These are phyloP conservation scores for Diaporthe sp. DNA, from an alignment of 2,329 filamentous ascomycete genomes.

Conservation along the genomic window DNA sequence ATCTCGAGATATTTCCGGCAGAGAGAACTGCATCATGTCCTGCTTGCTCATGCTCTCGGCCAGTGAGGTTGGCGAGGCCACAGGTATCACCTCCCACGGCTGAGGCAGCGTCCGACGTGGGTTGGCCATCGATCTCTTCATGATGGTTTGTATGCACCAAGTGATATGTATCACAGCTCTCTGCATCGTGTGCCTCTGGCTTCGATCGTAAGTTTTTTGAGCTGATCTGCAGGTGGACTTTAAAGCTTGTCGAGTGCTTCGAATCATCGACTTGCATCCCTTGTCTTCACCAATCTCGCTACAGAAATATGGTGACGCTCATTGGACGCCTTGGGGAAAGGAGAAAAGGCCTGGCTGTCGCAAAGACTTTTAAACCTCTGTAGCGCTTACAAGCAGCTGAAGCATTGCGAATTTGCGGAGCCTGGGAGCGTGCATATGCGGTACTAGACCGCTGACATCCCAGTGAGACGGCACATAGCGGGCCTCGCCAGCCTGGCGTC, in stretches of 20 bases:
- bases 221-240: constrained; percentile 21
- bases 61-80: constrained; percentile 17
- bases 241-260: constrained; percentile 16
- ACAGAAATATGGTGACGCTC: constrained; percentile 7
- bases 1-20: neutral
- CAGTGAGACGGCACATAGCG: neutral
- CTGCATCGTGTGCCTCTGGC: constrained; percentile 25
- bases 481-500: neutral
- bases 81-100: constrained; percentile 21
- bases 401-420: constrained; percentile 3
- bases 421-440: constrained; percentile 14
- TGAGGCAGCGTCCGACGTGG: constrained; percentile 2
- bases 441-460: constrained; percentile 33
- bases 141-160: neutral
- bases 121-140: constrained; percentile 17
- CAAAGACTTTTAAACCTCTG: constrained; percentile 11
- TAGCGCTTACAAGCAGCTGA: constrained; percentile 23
- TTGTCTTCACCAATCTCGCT: constrained; percentile 28
- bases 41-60: neutral
- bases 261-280: constrained; percentile 30
- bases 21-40: constrained; percentile 13
- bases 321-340: constrained; percentile 25
- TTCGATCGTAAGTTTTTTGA: constrained; percentile 5
- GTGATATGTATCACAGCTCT: constrained; percentile 20
- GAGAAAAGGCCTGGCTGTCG: constrained; percentile 26